Conservation (phyloP, 805 yeast species). For the Candida fluviatilis region DNA sequence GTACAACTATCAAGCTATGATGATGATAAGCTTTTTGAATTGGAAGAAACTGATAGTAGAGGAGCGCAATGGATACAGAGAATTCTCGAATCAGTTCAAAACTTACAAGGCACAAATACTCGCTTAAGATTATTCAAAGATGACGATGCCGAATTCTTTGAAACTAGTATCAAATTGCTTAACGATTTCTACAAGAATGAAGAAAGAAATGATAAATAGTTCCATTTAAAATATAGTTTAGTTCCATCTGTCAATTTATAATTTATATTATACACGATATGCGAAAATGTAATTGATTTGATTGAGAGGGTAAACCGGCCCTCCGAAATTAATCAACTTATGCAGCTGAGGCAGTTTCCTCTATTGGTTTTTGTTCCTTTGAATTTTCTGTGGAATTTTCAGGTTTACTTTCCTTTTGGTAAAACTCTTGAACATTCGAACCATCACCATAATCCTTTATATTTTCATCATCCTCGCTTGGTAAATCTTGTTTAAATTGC, state of each 20-base stretch:
- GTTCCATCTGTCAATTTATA: background rate
- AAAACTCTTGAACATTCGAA: conserved; percentile 23
- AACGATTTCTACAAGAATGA: conserved; percentile 1
- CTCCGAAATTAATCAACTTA: conserved; percentile 3
- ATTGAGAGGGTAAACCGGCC: conserved; percentile 5
- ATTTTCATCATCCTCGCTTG: conserved; percentile 42
- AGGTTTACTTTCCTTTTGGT: conserved; percentile 10
- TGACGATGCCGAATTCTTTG: conserved; percentile 31
- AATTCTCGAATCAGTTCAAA: conserved; percentile 24
- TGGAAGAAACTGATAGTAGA: conserved; percentile 32
- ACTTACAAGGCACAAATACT: conserved; percentile 24
- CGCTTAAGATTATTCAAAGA: conserved; percentile 30
- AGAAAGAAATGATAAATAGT: background rate
- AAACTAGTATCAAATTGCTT: conserved; percentile 9
- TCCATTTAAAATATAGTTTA: background rate
- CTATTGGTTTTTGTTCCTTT: background rate
- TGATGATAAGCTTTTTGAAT: conserved; percentile 13
- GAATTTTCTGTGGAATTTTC: background rate
- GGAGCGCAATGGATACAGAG: conserved; percentile 38
- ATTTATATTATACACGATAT: conserved; percentile 2
- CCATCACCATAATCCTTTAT: conserved; percentile 79
- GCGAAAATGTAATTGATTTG: conserved; percentile 3
- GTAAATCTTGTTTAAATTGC: conserved; percentile 51
- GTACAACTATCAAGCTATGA: background rate
- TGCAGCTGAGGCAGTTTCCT: conserved; percentile 3